Base-by-base conservation (phyloP, 768 basidiomycete species). In the Tylopilus plumbeoviolaceoides region DNA sequence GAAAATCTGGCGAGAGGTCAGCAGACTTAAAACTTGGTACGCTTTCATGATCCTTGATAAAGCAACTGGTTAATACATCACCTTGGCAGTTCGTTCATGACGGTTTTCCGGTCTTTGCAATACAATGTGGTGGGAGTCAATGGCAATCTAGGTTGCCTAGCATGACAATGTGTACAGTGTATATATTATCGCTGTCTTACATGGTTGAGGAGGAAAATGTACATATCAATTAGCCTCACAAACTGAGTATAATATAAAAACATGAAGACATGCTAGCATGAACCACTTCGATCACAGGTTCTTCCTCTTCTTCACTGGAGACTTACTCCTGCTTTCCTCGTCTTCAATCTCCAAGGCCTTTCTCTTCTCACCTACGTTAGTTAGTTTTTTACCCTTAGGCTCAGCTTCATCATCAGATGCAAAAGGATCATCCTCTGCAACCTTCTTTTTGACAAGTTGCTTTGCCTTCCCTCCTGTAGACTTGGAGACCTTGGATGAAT, bases 361-460 rank as follows among this genome's bases (percentile, higher is more conserved):
- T 46, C 58, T 50, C 43, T 58, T 59, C 20, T 27, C 23, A 20
- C 18, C 42, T 33, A 33, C 50, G 35, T 47, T 42, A 48, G 23
- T 17, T 9, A 44, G 30, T 53, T 63, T 23, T 3, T 63, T 18
- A 62, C 39, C 57, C 55, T 48, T 62, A 21, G 50, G 52, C 18
- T 30, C 31, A 50, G 25, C 25, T 9, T 72, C 72, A 40, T 73
- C 71, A 47, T 83, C 82, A 44, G 83, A 83, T 42, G 71, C 80
- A 67, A 88, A 89, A 9, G 78, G 79, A 45, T 79, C 78, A 4
- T 66, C 78, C 1, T 66, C 61, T 15, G 17, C 39, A 6, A 44
- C 56, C 58, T 76, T 81, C 54, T 73, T 77, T 63, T 82, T 83
- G 5, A 72, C 70, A 59, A 75, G 75, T 14, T 67, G 66, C 53